Base-by-base conservation (phyloP, 2,329 filamentous ascomycete genomes). In the Aplosporella prunicola region DNA sequence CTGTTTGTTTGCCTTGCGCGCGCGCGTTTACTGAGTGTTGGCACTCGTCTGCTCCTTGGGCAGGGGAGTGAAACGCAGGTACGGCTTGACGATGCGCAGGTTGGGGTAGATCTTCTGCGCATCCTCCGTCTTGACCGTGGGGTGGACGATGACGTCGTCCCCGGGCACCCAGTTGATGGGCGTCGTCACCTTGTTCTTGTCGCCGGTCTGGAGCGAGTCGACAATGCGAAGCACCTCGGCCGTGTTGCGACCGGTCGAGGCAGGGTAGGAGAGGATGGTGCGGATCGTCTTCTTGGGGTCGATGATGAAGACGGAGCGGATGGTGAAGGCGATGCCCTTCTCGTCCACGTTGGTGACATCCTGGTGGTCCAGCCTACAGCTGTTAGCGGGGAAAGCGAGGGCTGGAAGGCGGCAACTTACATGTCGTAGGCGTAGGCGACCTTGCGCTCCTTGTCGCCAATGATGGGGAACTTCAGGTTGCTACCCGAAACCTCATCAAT, bases 201-300 rank as follows among this genome's bases (percentile, higher is more conserved):
- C 88, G 42, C 81, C 85, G 10, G 65, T 68, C 60, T 76, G 72
- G 43, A 77, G 55, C 20, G 66, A 68, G 51, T 77, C 73, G 45
- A 77, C 67, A 27, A 76, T 71, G 30, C 73, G 60, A 42, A 76
- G 54, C 30, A 76, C 71, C 53, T 76, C 73, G 5, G 63, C 61
- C 5, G 69, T 67, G 51, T 76, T 77, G 30, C 73, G 58, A 23
- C 88, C 88, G 30, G 86, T 93, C 42, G 82, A 88, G 44, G 88
- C 87, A 28, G 88, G 88, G 72, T 94, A 95, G n/a, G 39, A 35
- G 57, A 83, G 80, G 69, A 94, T 82, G 61, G 86, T 93, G 59
- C 88, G 81, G 66, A 94, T 91, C 63, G 81, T 89, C 79, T 93
- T 94, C 64, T 76, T 78, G 47, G 87, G 87, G 69, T 94, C 87